Evolutionary conservation across 345 rosid genomes (phyloP).

Genomic region (rapeseed (Brassica napus)): DNA sequence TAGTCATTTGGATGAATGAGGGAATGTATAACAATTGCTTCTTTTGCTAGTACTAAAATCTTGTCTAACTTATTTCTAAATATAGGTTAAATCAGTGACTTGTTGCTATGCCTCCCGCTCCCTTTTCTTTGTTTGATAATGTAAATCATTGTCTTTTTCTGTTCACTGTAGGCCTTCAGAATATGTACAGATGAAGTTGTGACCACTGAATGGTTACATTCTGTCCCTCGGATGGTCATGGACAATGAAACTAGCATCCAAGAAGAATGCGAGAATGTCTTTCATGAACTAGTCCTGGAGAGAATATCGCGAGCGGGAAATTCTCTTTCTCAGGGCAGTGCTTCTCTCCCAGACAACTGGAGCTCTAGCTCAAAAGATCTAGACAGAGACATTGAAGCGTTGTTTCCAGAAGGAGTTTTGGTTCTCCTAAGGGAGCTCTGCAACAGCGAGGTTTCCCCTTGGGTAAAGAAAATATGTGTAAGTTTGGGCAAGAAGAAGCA

Average conservation of each 20-base stretch:
- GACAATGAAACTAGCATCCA: constrained; percentile 93
- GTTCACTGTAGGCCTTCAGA: constrained; percentile 61
- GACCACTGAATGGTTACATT: constrained; percentile 82
- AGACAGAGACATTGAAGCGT: constrained; percentile 51
- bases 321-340: constrained; percentile 31
- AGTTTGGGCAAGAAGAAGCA: constrained; percentile 79
- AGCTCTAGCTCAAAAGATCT: constrained; percentile 36
- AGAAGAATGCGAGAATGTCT: constrained; percentile 92
- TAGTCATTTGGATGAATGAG: neutral
- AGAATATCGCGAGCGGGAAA: constrained; percentile 61
- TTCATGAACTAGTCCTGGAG: constrained; percentile 78
- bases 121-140: constrained; percentile 1
- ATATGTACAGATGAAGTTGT: constrained; percentile 63
- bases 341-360: constrained; percentile 29
- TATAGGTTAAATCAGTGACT: neutral
- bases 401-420: constrained; percentile 63
- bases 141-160: constrained; percentile 18
- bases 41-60: neutral
- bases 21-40: constrained; percentile 9
- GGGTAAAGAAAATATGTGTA: constrained; percentile 87
- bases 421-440: constrained; percentile 68
- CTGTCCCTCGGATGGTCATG: constrained; percentile 76
- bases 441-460: constrained; percentile 73
- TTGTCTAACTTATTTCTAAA: constrained; percentile 1
- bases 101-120: neutral